Percentiles rank a stretch among this genome's conserved stretches.
Conservation (phyloP, 371 early-diverging fungal genomes). For the Dichotomocladium elegans region DNA sequence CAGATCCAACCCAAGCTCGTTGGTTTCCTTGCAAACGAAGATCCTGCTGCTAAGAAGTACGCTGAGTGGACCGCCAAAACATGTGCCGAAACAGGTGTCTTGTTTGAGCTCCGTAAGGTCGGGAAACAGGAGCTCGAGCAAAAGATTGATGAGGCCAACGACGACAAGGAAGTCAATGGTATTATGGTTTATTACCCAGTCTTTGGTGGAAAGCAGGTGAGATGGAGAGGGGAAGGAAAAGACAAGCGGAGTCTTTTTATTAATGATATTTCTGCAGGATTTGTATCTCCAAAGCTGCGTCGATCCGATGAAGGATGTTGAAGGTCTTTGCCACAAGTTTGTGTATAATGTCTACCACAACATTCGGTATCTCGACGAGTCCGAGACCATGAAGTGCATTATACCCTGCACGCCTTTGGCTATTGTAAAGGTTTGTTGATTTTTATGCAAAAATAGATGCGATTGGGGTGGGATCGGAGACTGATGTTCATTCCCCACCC, state of each 20-base stretch:
- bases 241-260: neutral
- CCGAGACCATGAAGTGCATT: conserved; percentile 84
- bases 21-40: conserved; percentile 93
- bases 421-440: conserved; percentile 74
- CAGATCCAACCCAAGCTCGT: conserved; percentile 81
- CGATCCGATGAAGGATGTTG: conserved; percentile 88
- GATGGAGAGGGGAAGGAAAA: neutral
- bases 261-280: conserved; percentile 57
- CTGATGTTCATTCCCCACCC: too few relatives aligned
- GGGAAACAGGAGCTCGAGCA: conserved; percentile 82
- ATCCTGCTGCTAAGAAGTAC: conserved; percentile 87
- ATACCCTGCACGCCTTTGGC: conserved; percentile 96
- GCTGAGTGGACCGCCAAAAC: conserved; percentile 91
- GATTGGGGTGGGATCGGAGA: too few relatives aligned
- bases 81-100: conserved; percentile 86
- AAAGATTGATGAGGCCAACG: conserved; percentile 83
- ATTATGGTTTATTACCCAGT: conserved; percentile 97
- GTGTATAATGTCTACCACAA: conserved; percentile 95
- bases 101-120: conserved; percentile 85
- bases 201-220: conserved; percentile 84
- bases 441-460: too few relatives aligned
- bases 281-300: conserved; percentile 91
- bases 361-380: conserved; percentile 83
- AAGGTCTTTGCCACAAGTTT: conserved; percentile 92
- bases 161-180: conserved; percentile 79